These are phyloP conservation scores for Abrus pulchellus DNA, from an alignment of 306 rosid species.

Conservation along the genomic window DNA sequence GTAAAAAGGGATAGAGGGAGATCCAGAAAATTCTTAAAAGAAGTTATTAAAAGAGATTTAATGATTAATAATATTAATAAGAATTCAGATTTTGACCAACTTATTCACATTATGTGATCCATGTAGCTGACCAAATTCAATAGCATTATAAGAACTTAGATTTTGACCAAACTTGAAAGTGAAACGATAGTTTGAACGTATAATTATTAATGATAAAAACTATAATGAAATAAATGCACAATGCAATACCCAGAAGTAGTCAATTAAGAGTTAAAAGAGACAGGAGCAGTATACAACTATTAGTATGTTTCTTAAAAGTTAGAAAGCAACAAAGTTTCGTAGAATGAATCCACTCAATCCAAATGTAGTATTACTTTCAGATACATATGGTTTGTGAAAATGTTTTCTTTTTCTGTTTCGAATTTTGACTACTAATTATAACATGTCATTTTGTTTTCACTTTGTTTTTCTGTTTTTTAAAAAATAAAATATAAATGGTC, in stretches of 20 bases:
- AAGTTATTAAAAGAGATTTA: no score
- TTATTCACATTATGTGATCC: no score
- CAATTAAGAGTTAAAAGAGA: neutral
- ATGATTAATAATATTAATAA: no score
- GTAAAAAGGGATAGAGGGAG: no score
- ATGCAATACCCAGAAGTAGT: neutral
- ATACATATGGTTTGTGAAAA: neutral
- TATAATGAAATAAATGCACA: conserved; percentile 14
- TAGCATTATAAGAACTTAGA: no score
- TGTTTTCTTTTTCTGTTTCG: neutral
- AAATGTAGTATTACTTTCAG: neutral
- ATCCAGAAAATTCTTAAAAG: no score
- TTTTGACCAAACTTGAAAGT: no score
- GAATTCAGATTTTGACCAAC: no score
- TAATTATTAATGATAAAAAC: conserved; percentile 18
- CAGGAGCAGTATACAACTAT: neutral
- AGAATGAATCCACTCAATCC: conserved; percentile 15
- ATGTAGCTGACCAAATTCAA: no score
- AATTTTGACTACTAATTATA: neutral
- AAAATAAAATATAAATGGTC: no score
- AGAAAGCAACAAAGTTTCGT: conserved; percentile 18
- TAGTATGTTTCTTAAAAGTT: neutral
- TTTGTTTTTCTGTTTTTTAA: neutral
- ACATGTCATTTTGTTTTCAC: neutral
- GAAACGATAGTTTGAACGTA: neutral